Conservation (phyloP, 495 filamentous ascomycete species). For the Tuber indicum region DNA sequence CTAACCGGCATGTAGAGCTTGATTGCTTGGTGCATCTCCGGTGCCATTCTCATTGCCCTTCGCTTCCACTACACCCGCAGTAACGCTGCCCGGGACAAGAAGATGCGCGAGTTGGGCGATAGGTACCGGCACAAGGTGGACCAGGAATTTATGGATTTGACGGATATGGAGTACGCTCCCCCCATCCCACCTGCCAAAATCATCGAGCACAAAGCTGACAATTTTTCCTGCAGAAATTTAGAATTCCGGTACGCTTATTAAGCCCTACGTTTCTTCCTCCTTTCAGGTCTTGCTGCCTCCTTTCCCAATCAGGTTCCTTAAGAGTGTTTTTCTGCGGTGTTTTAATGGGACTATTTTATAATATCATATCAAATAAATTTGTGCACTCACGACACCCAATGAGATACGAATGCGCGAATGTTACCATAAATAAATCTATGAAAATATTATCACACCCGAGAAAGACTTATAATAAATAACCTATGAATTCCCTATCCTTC, state of each 20-base stretch:
- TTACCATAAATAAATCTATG: not conserved
- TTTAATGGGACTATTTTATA: not conserved
- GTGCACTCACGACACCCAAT: not conserved
- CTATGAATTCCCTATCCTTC: no score
- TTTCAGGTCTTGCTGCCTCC: not conserved
- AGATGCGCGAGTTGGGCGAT: not conserved
- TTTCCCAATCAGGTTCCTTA: not conserved
- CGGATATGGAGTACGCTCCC: conserved; percentile 55
- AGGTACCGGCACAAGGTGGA: not conserved
- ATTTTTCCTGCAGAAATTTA: not conserved
- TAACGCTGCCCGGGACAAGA: not conserved
- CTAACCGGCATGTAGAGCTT: not conserved
- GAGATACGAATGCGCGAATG: not conserved
- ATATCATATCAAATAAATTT: not conserved
- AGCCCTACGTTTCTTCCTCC: not conserved
- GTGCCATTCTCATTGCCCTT: not conserved
- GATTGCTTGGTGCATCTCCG: not conserved
- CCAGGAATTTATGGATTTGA: conserved; percentile 53
- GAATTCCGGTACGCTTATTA: conserved; percentile 1
- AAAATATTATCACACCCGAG: not conserved
- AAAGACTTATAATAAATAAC: no score
- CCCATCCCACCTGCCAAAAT: conserved; percentile 42
- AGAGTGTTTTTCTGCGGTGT: no score
- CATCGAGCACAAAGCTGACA: not conserved
- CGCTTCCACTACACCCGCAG: not conserved